Percentiles rank a stretch among this genome's conserved stretches.
phyloP scores from a whole-genome alignment of 163 green algal species.

The Volvox carteri region DNA sequence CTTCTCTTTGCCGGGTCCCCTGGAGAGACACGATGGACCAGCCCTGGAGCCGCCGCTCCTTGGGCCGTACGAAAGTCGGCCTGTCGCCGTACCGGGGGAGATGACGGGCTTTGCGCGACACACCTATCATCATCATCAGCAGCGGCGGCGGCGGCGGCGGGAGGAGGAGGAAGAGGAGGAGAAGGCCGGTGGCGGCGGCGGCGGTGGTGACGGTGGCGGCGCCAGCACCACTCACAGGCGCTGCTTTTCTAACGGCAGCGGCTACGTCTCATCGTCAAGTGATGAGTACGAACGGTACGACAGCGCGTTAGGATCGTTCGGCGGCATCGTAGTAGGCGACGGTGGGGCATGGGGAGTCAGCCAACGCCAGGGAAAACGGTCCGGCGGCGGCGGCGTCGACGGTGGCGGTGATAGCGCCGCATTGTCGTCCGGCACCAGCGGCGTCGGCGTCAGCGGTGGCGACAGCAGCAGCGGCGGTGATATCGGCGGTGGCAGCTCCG shows the following conservation, averaged over 20 bases:
- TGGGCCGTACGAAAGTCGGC: too few species aligned
- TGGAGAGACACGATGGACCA: too few species aligned
- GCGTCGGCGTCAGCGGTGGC: background rate
- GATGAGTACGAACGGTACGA: conserved; percentile 27
- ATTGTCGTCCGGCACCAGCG: background rate
- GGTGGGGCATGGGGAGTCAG: too few species aligned
- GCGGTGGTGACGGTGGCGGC: background rate
- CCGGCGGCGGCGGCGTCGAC: background rate
- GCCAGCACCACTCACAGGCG: too few species aligned
- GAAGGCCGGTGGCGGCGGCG: background rate
- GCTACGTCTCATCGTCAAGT: background rate
- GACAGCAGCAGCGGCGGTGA: background rate
- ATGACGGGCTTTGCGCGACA: too few species aligned
- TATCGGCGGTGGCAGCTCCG: conserved; percentile 51
- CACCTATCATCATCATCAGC: background rate
- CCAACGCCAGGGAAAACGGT: background rate
- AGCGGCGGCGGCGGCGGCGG: background rate
- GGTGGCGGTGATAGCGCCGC: background rate
- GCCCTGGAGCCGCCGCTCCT: too few species aligned
- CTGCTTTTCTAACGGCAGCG: background rate
- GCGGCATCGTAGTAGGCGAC: background rate
- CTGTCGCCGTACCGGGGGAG: too few species aligned
- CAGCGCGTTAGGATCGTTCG: conserved; percentile 19
- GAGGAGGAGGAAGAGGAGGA: background rate
- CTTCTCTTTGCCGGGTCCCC: background rate